Conservation (phyloP, 2,329 filamentous ascomycete species). For the Botryosphaeria agaves region DNA sequence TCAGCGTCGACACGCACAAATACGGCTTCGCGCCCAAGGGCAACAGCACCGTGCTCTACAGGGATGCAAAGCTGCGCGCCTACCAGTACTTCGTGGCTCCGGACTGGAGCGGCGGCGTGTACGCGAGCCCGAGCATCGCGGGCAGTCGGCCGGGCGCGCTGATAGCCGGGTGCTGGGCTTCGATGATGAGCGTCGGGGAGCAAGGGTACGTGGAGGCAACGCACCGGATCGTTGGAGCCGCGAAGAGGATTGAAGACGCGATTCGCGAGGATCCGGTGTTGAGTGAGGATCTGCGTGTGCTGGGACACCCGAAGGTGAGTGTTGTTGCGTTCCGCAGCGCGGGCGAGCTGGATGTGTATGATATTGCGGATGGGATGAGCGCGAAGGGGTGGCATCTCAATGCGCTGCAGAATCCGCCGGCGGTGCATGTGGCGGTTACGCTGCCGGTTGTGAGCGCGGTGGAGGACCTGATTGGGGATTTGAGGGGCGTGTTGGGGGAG, state of each 20-base stretch:
- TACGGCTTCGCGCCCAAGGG: slow-evolving; percentile 98
- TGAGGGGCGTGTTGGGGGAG: slow-evolving; percentile 40
- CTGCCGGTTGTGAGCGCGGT: slow-evolving; percentile 67
- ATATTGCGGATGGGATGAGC: slow-evolving; percentile 79
- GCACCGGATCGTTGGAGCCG: slow-evolving; percentile 69
- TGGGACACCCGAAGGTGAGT: slow-evolving; percentile 75
- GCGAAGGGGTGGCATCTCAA: slow-evolving; percentile 88
- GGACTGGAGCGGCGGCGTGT: slow-evolving; percentile 91
- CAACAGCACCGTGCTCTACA: slow-evolving; percentile 86
- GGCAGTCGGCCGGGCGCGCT: slow-evolving; percentile 84
- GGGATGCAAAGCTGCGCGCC: slow-evolving; percentile 55
- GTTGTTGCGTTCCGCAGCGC: slow-evolving; percentile 81
- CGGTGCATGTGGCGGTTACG: slow-evolving; percentile 88
- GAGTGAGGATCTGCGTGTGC: slow-evolving; percentile 53
- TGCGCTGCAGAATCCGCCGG: slow-evolving; percentile 76
- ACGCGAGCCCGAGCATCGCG: slow-evolving; percentile 81
- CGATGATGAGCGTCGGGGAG: slow-evolving; percentile 76
- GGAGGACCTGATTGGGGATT: slow-evolving; percentile 60
- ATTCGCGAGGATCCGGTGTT: slow-evolving; percentile 55
- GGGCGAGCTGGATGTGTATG: slow-evolving; percentile 80
- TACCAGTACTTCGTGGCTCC: slow-evolving; percentile 96
- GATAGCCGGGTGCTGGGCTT: slow-evolving; percentile 92
- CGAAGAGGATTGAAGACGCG: slow-evolving; percentile 64
- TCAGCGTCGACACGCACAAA: slow-evolving; percentile 95
- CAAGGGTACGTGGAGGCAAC: slow-evolving; percentile 76